A percentile compares a stretch with the other conserved stretches of the same genome.
phyloP scores from a whole-genome alignment of 495 filamentous ascomycete species.

The Xylaria intraflava region DNA sequence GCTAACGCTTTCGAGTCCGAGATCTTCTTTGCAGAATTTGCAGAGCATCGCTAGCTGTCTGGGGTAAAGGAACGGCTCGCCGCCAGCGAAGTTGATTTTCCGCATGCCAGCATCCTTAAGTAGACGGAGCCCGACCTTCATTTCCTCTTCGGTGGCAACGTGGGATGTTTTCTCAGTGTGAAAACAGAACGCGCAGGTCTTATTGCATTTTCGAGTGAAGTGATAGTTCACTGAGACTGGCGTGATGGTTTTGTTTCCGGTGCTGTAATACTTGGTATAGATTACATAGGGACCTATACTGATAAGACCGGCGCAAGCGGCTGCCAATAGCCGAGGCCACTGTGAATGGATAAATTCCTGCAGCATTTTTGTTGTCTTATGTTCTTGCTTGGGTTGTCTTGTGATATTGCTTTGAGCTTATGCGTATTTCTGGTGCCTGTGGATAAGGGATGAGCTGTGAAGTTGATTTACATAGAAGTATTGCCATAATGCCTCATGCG shows the following conservation, averaged over 20 bases:
- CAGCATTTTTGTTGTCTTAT: constrained; percentile 2
- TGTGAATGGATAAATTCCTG: background rate
- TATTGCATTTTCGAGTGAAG: constrained; percentile 48
- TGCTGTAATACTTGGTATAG: background rate
- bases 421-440: no score
- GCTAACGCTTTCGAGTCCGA: constrained; percentile 45
- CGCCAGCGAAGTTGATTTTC: constrained; percentile 56
- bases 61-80: constrained; percentile 54
- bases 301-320: background rate
- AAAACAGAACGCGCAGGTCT: constrained; percentile 51
- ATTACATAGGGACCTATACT: background rate
- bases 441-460: no score
- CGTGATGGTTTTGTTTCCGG: background rate
- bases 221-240: constrained; percentile 46
- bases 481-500: no score
- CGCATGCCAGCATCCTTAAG: constrained; percentile 48
- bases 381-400: background rate
- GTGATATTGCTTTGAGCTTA: no score
- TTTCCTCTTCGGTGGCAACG: constrained; percentile 30
- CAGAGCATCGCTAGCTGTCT: constrained; percentile 40
- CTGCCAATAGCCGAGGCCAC: background rate
- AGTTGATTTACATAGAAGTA: no score
- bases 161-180: constrained; percentile 48
- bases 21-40: constrained; percentile 45
- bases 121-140: constrained; percentile 41